Percentiles rank a stretch among this genome's conserved stretches.
Evolutionary conservation across 371 early-diverging fungal species (phyloP).

Genomic region (Fennellomyces sp.): DNA sequence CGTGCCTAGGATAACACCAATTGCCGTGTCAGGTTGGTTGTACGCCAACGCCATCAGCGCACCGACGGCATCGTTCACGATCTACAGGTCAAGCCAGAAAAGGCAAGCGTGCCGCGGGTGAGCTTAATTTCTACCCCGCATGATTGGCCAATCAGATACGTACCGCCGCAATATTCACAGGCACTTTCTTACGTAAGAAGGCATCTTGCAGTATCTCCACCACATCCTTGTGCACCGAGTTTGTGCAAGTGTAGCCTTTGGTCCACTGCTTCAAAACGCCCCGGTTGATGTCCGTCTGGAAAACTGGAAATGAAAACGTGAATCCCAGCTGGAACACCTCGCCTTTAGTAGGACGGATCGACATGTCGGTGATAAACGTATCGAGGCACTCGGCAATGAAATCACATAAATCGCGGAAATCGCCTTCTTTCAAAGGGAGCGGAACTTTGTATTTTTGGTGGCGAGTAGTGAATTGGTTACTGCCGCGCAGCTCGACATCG

Average conservation of each 20-base stretch:
- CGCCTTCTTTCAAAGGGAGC: slow-evolving; percentile 43
- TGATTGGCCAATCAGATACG: slow-evolving; percentile 8
- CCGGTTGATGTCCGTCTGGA: slow-evolving; percentile 77
- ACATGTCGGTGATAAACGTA: slow-evolving; percentile 68
- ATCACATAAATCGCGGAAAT: slow-evolving; percentile 73
- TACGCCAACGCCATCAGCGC: slow-evolving; percentile 91
- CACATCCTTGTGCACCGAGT: slow-evolving; percentile 75
- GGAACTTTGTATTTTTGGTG: slow-evolving; percentile 77
- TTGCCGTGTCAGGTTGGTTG: slow-evolving; percentile 73
- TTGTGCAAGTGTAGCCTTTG: slow-evolving; percentile 85
- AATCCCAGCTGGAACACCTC: slow-evolving; percentile 70
- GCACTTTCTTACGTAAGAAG: slow-evolving; percentile 73
- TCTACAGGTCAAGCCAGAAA: slow-evolving; percentile 18
- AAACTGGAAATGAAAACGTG: slow-evolving; percentile 94
- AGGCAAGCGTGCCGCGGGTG: background rate
- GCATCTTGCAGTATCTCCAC: slow-evolving; percentile 87
- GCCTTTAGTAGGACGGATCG: slow-evolving; percentile 16
- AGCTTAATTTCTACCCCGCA: no score
- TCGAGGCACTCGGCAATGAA: slow-evolving; percentile 89
- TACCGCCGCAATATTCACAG: slow-evolving; percentile 80
- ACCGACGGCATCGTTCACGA: slow-evolving; percentile 97
- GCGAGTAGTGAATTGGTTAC: slow-evolving; percentile 51
- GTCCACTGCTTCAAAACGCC: slow-evolving; percentile 92
- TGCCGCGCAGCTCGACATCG: slow-evolving; percentile 75
- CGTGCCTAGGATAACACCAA: slow-evolving; percentile 96